Base-by-base conservation (phyloP, 75 land plant genomes). In the Selaginella moellendorffii region DNA sequence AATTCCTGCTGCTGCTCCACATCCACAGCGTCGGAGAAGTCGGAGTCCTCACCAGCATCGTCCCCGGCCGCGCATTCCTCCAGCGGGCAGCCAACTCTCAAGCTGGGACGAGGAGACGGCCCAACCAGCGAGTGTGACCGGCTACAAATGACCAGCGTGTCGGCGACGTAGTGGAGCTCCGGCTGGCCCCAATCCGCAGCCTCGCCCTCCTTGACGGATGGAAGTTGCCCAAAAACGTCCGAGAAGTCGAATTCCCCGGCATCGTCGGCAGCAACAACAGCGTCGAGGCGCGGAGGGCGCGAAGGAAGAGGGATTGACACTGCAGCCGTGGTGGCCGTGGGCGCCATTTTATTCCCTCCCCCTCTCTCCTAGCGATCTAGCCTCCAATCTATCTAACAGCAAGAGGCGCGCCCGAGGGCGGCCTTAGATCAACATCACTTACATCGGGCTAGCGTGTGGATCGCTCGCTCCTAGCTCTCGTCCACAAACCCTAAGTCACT, bases 71-170 rank as follows among this genome's bases (percentile, higher is more conserved):
- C 54, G 29, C 54, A 58, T 62, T 65, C 63, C 31, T 19, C 60
- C 31, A 21, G 23, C 27, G 64, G 62, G 0, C 64, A 54, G 19
- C 30, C 0, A 52, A 26, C 52, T 28, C 64, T 28, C 20, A 80
- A 67, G 22, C 71, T 70, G 12, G 77, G 67, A 58, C 70, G 68
- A 29, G 82, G 36, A 0, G 86, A 72, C 1, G 95, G 97, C 1
- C 97, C 97, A 19, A 88, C 95, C 61, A 91, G 54, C 22, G 97
- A 91, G 65, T 91, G 97, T 31, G 97, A 88, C 2, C 97, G 85
- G 46, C 51, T 76, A 52, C 51, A 53, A 20, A 91, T 74, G 0
- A 87, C 77, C 26, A 66, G 78, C 22, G 88, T 88, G 29, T 87
- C 93, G n/a, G 69, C 74, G 12, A n/a, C 63, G 56, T 64, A 28